Conservation (phyloP, 768 basidiomycete genomes). For the Leucosporidium scottii region DNA sequence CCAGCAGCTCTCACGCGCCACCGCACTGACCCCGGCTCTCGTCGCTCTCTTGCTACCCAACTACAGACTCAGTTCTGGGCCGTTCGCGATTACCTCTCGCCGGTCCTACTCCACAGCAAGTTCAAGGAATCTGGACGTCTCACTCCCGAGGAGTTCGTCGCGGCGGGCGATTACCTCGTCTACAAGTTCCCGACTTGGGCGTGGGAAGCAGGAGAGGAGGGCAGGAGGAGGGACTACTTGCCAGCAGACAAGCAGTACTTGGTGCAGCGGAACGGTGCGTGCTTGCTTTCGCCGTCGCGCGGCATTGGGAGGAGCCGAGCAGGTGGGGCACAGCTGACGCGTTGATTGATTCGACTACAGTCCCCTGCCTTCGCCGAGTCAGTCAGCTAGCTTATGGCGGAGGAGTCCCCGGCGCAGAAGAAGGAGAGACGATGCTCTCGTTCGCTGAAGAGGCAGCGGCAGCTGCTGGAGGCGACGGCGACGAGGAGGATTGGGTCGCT, state of each 20-base stretch:
- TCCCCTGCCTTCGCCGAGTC: slow-evolving; percentile 89
- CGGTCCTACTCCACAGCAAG: slow-evolving; percentile 85
- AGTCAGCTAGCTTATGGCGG: slow-evolving; percentile 55
- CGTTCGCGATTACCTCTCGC: slow-evolving; percentile 80
- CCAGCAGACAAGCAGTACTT: slow-evolving; percentile 94
- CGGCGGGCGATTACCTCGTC: slow-evolving; percentile 89
- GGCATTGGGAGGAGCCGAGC: not conserved
- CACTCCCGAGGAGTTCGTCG: slow-evolving; percentile 87
- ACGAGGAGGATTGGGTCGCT: slow-evolving; percentile 83
- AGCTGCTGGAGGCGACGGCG: slow-evolving; percentile 51
- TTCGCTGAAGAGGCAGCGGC: slow-evolving; percentile 59
- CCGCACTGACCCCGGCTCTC: not conserved
- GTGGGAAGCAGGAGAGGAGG: slow-evolving; percentile 90
- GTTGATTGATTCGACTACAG: slow-evolving; percentile 41
- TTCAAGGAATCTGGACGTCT: slow-evolving; percentile 92
- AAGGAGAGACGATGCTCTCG: slow-evolving; percentile 81
- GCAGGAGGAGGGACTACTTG: slow-evolving; percentile 83
- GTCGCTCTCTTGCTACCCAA: too few species aligned
- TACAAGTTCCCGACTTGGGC: slow-evolving; percentile 98
- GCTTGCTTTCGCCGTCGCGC: not conserved
- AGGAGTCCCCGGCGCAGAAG: slow-evolving; percentile 72
- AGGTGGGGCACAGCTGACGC: not conserved
- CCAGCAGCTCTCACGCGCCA: not conserved
- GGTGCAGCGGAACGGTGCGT: slow-evolving; percentile 67
- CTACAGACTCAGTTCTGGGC: slow-evolving; percentile 83